Percentiles rank a stretch among this genome's conserved stretches.
These are phyloP conservation scores for Ilex asprella DNA, from an alignment of 257 asterid genomes.

Conservation along the genomic window DNA sequence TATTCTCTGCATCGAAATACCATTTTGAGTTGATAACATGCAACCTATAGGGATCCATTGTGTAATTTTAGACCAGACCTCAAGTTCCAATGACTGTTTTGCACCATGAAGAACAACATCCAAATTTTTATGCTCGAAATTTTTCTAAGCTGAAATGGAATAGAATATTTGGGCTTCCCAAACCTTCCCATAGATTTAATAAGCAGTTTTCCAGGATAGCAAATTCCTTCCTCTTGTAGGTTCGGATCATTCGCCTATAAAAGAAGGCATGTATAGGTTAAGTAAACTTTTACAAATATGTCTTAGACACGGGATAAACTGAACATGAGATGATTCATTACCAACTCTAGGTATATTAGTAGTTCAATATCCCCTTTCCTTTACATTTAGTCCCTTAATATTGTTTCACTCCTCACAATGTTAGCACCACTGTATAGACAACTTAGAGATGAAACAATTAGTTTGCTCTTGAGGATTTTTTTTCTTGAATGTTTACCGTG, in stretches of 20 bases:
- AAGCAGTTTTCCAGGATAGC: slow-evolving; percentile 33
- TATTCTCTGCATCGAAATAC: slow-evolving; percentile 62
- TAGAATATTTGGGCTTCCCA: slow-evolving; percentile 32
- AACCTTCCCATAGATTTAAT: slow-evolving; percentile 31
- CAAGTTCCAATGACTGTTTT: slow-evolving; percentile 48
- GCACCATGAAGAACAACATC: slow-evolving; percentile 71
- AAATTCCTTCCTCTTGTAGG: slow-evolving; percentile 46
- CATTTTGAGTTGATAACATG: slow-evolving; percentile 78
- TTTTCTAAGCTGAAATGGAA: slow-evolving; percentile 63
- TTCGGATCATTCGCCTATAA: too few species aligned
- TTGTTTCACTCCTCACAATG: too few species aligned
- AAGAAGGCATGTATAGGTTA: slow-evolving; percentile 3
- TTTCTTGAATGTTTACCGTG: too few species aligned
- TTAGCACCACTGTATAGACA: too few species aligned
- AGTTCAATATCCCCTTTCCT: too few species aligned
- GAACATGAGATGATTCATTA: too few species aligned
- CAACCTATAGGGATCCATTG: slow-evolving; percentile 88
- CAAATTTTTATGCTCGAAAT: slow-evolving; percentile 81
- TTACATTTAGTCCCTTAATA: too few species aligned
- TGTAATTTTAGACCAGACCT: slow-evolving; percentile 53
- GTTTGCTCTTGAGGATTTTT: too few species aligned
- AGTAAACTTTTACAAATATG: too few species aligned
- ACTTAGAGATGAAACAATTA: too few species aligned
- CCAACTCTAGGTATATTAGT: too few species aligned
- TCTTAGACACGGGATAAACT: too few species aligned